Evolutionary conservation across 108 stramenopile genomes (phyloP).

Genomic region (Parietichytrium sp.): DNA sequence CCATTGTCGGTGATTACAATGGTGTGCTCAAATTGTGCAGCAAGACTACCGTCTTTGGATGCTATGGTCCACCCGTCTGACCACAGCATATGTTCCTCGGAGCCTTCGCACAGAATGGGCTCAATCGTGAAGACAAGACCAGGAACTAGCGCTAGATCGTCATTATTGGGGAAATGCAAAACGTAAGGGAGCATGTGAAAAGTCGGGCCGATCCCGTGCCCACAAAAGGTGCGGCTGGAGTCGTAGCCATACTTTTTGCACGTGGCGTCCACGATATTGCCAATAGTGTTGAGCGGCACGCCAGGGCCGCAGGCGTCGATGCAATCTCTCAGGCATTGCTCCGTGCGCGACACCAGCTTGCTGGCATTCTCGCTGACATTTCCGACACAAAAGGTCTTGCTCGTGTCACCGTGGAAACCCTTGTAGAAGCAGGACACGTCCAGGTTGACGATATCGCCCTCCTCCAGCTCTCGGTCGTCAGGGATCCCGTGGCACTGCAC

Average conservation of each 20-base stretch:
- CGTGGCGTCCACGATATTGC: constrained; percentile 83
- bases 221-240: constrained; percentile 81
- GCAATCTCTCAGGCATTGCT: constrained; percentile 54
- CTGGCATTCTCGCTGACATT: neutral
- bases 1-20: constrained; percentile 85
- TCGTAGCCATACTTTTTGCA: constrained; percentile 66
- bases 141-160: constrained; percentile 67
- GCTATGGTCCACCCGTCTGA: constrained; percentile 96
- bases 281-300: constrained; percentile 83
- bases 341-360: constrained; percentile 40
- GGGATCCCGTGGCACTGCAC: constrained; percentile 99
- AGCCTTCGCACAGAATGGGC: constrained; percentile 98
- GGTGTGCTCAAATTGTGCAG: constrained; percentile 98
- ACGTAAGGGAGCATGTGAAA: constrained; percentile 95
- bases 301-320: constrained; percentile 61
- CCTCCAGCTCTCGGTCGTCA: constrained; percentile 74
- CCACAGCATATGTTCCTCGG: constrained; percentile 76
- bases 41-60: constrained; percentile 78
- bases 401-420: constrained; percentile 96
- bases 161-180: constrained; percentile 85
- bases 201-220: constrained; percentile 88
- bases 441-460: constrained; percentile 90
- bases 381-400: constrained; percentile 94
- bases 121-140: constrained; percentile 99
- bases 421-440: constrained; percentile 87